These are phyloP conservation scores for Begonia masoniana DNA, from an alignment of 306 rosid species.

Conservation along the genomic window DNA sequence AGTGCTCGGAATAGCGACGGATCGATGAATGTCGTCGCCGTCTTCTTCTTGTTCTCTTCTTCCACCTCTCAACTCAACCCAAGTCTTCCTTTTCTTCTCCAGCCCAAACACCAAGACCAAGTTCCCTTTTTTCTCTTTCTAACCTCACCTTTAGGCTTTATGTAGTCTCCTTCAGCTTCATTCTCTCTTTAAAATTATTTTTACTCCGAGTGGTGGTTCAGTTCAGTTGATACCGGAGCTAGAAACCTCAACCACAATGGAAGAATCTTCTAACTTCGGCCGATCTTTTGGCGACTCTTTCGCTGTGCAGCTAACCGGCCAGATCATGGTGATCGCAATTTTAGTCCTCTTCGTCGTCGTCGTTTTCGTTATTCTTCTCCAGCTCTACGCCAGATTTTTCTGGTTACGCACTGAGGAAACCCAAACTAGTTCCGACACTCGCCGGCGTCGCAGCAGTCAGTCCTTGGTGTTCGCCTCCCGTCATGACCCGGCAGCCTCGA, in stretches of 20 bases:
- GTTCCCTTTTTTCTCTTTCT: too few relatives aligned
- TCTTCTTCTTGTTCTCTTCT: too few relatives aligned
- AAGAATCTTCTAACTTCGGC: constrained; percentile 6
- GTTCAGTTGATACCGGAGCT: too few relatives aligned
- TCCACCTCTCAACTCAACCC: too few relatives aligned
- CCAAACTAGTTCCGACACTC: constrained; percentile 14
- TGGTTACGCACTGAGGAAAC: constrained; percentile 37
- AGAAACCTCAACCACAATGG: constrained; percentile 18
- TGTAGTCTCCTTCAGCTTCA: too few relatives aligned
- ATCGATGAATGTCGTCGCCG: too few relatives aligned
- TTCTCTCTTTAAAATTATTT: too few relatives aligned
- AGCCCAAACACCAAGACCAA: too few relatives aligned
- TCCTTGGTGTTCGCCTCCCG: constrained; percentile 17
- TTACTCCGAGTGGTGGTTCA: too few relatives aligned
- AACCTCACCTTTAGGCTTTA: too few relatives aligned
- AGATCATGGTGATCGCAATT: constrained; percentile 57
- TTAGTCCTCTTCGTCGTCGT: constrained; percentile 56
- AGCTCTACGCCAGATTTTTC: constrained; percentile 67
- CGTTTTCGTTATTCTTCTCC: constrained; percentile 52
- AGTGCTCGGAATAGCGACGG: too few relatives aligned
- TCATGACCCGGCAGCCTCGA: constrained; percentile 30
- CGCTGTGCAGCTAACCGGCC: constrained; percentile 39
- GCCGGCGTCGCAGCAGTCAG: constrained; percentile 19
- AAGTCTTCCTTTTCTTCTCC: too few relatives aligned
- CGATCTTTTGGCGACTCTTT: constrained; percentile 12